Percentiles rank a stretch among this genome's conserved stretches.
Evolutionary conservation across 2,329 filamentous ascomycete genomes (phyloP).

Genomic region (Fusarium goolgardi): DNA sequence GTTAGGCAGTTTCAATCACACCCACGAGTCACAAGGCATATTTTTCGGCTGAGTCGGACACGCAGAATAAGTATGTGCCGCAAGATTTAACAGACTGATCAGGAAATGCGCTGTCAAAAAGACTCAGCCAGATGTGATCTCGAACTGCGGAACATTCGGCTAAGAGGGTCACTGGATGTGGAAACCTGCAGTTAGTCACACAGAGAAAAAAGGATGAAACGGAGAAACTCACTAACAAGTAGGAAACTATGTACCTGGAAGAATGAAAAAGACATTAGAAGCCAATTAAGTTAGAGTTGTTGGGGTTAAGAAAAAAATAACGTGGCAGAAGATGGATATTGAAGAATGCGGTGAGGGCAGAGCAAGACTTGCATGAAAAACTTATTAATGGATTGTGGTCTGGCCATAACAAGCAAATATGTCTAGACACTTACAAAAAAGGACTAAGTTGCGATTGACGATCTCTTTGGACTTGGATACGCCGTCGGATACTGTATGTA

Average conservation of each 20-base stretch:
- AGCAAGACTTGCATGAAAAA: constrained; percentile 28
- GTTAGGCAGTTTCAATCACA: constrained; percentile 5
- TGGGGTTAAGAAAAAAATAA: constrained; percentile 25
- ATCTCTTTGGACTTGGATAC: neutral
- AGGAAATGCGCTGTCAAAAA: neutral
- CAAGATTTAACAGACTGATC: neutral
- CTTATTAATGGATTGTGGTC: neutral
- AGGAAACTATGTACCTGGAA: neutral
- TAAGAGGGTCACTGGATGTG: neutral
- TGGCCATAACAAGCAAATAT: neutral
- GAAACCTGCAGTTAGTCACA: constrained; percentile 17
- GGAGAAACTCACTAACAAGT: neutral
- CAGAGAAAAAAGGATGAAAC: constrained; percentile 12
- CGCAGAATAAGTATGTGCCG: neutral
- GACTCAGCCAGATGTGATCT: neutral
- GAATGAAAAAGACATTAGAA: constrained; percentile 6
- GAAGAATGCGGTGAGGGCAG: constrained; percentile 40
- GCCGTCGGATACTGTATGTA: constrained; percentile 27
- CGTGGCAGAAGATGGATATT: constrained; percentile 8
- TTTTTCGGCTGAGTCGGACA: constrained; percentile 7
- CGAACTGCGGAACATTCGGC: constrained; percentile 20
- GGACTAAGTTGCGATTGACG: neutral
- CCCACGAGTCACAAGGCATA: constrained; percentile 10
- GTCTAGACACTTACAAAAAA: neutral
- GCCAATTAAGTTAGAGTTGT: constrained; percentile 31